A percentile compares a stretch with the other conserved stretches of the same genome.
Evolutionary conservation across 495 filamentous ascomycete species (phyloP).

Genomic region (Cudoniella acicularis): DNA sequence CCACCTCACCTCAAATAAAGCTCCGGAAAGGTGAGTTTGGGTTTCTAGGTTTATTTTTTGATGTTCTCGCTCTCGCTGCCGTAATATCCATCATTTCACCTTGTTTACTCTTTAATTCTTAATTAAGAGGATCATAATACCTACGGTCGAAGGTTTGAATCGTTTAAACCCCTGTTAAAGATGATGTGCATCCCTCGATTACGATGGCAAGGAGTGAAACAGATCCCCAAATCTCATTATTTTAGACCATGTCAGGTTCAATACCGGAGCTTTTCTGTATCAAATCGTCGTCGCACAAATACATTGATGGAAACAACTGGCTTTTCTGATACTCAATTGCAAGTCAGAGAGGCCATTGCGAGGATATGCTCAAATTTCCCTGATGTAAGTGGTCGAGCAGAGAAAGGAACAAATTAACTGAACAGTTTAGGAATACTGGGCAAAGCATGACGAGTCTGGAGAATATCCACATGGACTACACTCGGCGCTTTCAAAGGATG

Average conservation of each 20-base stretch:
- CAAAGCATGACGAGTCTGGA: constrained; percentile 60
- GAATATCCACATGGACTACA: constrained; percentile 71
- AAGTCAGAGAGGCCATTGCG: constrained; percentile 64
- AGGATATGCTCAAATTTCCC: constrained; percentile 65
- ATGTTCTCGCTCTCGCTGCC: too few species aligned
- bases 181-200: too few species aligned
- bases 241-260: not conserved
- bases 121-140: too few species aligned
- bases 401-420: not conserved
- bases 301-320: constrained; percentile 66
- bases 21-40: too few species aligned
- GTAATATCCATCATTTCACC: too few species aligned
- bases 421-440: constrained; percentile 60
- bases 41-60: too few species aligned
- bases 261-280: constrained; percentile 13
- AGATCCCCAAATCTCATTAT: not conserved
- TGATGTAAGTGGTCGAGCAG: constrained; percentile 23
- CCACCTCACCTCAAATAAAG: not conserved
- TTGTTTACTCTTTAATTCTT: too few species aligned
- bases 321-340: constrained; percentile 68
- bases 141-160: too few species aligned
- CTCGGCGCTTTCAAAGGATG: constrained; percentile 67
- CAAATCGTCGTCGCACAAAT: constrained; percentile 12
- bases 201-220: not conserved
- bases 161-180: too few species aligned